phyloP scores from a whole-genome alignment of 441 rosid genomes.

The Populus trichocarpa region DNA sequence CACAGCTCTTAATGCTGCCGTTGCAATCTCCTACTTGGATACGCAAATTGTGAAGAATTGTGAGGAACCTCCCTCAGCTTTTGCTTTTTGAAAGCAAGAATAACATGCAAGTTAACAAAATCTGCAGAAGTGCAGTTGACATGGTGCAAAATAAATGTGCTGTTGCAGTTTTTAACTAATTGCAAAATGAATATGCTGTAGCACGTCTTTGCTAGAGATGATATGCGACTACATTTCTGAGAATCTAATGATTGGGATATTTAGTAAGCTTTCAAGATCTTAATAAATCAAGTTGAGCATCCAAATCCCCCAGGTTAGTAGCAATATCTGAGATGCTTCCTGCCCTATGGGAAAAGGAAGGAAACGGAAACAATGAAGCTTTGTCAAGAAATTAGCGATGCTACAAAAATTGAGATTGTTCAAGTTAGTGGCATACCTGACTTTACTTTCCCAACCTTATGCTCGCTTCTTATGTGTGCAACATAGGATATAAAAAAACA shows the following conservation, averaged over 20 bases:
- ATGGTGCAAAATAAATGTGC: neutral
- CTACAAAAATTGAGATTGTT: neutral
- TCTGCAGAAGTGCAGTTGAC: neutral
- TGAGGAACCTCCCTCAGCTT: constrained; percentile 1
- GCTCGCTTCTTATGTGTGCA: neutral
- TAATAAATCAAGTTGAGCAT: no score
- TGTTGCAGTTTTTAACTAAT: neutral
- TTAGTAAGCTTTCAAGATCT: neutral
- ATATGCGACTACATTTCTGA: neutral
- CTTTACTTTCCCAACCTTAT: neutral
- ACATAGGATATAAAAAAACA: neutral
- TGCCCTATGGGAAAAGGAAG: neutral
- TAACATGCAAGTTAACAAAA: neutral
- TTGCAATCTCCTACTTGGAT: constrained; percentile 46
- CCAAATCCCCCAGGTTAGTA: neutral
- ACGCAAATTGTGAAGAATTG: constrained; percentile 17
- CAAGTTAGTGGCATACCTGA: neutral
- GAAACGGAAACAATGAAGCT: neutral
- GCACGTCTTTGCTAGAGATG: neutral
- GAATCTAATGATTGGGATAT: neutral
- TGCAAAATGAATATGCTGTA: neutral
- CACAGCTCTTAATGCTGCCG: constrained; percentile 46
- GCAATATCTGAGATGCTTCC: neutral
- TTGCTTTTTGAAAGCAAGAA: neutral
- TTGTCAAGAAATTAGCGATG: neutral